These are phyloP conservation scores for Apium graveolens DNA, from an alignment of 129 eudicot genomes.

Conservation along the genomic window DNA sequence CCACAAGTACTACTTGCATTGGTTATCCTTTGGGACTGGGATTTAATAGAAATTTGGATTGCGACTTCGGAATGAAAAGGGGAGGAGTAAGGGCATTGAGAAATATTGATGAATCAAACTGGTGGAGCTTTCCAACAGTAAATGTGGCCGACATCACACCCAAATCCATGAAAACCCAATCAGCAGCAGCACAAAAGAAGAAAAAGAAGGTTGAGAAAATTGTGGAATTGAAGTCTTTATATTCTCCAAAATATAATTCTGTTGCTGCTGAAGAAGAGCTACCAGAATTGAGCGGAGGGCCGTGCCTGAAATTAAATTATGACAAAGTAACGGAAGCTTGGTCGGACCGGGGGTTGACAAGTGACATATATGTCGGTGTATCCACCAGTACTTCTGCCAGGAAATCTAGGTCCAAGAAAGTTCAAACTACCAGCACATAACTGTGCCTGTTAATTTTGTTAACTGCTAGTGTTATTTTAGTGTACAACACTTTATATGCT, in stretches of 20 bases:
- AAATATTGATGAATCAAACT: constrained; percentile 46
- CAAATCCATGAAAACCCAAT: constrained; percentile 23
- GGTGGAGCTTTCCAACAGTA: constrained; percentile 77
- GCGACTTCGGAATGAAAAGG: constrained; percentile 61
- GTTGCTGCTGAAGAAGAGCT: constrained; percentile 5
- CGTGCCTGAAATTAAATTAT: constrained; percentile 60
- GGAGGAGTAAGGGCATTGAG: constrained; percentile 49
- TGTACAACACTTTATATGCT: not conserved
- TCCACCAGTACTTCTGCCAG: constrained; percentile 10
- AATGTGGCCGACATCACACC: constrained; percentile 42
- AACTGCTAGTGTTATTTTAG: not conserved
- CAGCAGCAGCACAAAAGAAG: constrained; percentile 36
- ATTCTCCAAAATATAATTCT: constrained; percentile 17
- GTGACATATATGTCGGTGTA: constrained; percentile 62
- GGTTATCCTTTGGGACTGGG: constrained; percentile 88
- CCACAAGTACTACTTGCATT: constrained; percentile 29
- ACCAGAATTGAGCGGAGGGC: constrained; percentile 26
- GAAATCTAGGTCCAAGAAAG: constrained; percentile 4
- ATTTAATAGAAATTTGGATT: constrained; percentile 41
- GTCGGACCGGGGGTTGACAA: constrained; percentile 69
- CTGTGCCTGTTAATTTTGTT: constrained; percentile 10
- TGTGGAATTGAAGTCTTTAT: constrained; percentile 24
- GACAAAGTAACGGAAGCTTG: constrained; percentile 63
- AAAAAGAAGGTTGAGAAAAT: constrained; percentile 45
- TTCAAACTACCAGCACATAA: constrained; percentile 2